Base-by-base conservation (phyloP, 2,329 filamentous ascomycete species). In the Alternaria rosae region DNA sequence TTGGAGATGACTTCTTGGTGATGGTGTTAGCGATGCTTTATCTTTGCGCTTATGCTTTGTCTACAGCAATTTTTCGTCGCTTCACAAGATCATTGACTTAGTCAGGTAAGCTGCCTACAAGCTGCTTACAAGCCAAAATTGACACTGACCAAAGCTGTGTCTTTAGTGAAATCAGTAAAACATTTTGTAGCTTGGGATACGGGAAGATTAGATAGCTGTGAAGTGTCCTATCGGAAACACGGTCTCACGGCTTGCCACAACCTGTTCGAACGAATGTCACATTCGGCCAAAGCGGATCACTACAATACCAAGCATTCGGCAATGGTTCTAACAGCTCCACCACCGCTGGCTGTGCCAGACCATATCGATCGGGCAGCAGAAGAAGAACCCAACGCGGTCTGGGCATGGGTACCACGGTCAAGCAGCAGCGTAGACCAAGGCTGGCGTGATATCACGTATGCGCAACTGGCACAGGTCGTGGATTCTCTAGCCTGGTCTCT, bases 281-380 rank as follows among this genome's bases (percentile, higher is more conserved):
- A 38, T n/a, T 38, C 35, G 35, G 35, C 35, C 35, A 38, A 38
- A 38, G 35, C 35, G 35, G 35, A 38, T 17, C 35, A 38, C 35
- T 38, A 38, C 35, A 38, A 38, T 38, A 38, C 35, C 35, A 38
- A 38, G 35, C 35, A 38, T 38, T 38, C 35, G 15, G 17, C 35
- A 38, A 38, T 38, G 35, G 35, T 17, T 17, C 35, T n/a, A 38
- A 38, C 35, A 38, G 35, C 35, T n/a, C 35, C 35, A 52, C n/a
- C 51, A 43, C 51, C 26, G 9, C 15, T 43, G 10, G 51, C 51
- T 54, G 35, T 43, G 17, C 50, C 32, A 43, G 50, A 43, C 25
- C 38, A 52, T 52, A 52, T 52, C 48, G 48, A 52, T 32, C 28
- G 35, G 20, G 48, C 48, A 52, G 48, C 48, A 52, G 23, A 52